Evolutionary conservation across 2,329 filamentous ascomycete species (phyloP).

Genomic region (Rutstroemia sp.): DNA sequence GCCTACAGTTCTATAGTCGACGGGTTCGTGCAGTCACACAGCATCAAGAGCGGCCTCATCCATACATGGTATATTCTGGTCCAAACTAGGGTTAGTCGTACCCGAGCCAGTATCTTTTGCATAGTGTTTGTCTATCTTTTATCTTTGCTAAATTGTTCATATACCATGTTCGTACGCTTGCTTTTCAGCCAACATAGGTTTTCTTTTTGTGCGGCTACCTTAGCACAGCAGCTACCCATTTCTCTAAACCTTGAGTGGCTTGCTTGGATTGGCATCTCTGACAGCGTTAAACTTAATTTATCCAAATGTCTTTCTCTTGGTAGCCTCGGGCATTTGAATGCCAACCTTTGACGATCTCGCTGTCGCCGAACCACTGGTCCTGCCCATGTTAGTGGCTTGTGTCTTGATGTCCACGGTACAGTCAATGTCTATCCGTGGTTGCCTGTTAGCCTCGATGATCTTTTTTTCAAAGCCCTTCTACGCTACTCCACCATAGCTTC

Average conservation of each 20-base stretch:
- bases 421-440: background rate
- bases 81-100: background rate
- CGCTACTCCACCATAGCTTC: background rate
- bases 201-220: too few relatives aligned
- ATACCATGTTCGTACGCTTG: too few relatives aligned
- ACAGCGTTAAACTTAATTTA: too few relatives aligned
- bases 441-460: background rate
- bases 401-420: background rate
- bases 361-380: background rate
- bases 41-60: background rate
- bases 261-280: too few relatives aligned
- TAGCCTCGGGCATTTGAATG: too few relatives aligned
- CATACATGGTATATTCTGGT: background rate
- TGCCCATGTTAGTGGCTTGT: too few relatives aligned
- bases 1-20: background rate
- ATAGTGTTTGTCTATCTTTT: too few relatives aligned
- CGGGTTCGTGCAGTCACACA: background rate
- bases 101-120: background rate
- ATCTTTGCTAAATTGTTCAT: too few relatives aligned
- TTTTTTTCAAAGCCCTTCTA: background rate
- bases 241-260: too few relatives aligned
- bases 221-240: too few relatives aligned
- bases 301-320: too few relatives aligned
- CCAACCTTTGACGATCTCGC: background rate
- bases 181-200: too few relatives aligned